A percentile compares a stretch with the other conserved stretches of the same genome.
phyloP scores from a whole-genome alignment of 805 yeast species.

The Pichia deserticola region DNA sequence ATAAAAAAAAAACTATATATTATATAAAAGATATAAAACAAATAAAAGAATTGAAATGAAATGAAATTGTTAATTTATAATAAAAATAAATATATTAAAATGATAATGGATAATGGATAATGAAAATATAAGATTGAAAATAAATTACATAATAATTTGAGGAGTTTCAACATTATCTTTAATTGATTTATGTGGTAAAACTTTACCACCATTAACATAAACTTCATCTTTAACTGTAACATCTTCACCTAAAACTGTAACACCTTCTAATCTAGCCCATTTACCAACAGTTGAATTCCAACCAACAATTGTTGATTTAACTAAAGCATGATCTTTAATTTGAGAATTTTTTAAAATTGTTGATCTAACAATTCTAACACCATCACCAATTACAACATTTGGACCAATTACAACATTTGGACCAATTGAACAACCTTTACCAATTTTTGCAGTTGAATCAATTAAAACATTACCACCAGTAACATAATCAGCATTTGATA shows the following conservation, averaged over 20 bases:
- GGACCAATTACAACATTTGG: constrained; percentile 98
- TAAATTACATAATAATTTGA: constrained; percentile 86
- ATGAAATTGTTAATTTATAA: background rate
- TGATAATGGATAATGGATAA: background rate
- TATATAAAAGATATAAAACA: too few species aligned
- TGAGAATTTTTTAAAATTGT: constrained; percentile 86
- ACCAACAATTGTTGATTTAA: constrained; percentile 95
- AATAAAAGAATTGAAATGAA: background rate
- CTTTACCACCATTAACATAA: constrained; percentile 99
- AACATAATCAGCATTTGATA: constrained; percentile 57
- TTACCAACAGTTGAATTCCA: constrained; percentile 98
- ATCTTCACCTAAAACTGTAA: constrained; percentile 96
- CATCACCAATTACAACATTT: constrained; percentile 90
- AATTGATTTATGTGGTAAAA: constrained; percentile 96
- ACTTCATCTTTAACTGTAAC: constrained; percentile 97
- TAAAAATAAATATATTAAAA: too few species aligned
- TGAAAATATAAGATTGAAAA: too few species aligned
- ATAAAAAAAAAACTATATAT: too few species aligned
- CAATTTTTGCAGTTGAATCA: constrained; percentile 92
- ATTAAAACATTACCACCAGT: constrained; percentile 90
- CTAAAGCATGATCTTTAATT: constrained; percentile 96
- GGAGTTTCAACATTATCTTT: constrained; percentile 95
- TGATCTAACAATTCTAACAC: constrained; percentile 96
- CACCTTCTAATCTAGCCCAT: constrained; percentile 99
- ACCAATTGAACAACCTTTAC: constrained; percentile 91